These are phyloP conservation scores for Basidioascus undulatus DNA, from an alignment of 768 basidiomycete genomes.

Conservation along the genomic window DNA sequence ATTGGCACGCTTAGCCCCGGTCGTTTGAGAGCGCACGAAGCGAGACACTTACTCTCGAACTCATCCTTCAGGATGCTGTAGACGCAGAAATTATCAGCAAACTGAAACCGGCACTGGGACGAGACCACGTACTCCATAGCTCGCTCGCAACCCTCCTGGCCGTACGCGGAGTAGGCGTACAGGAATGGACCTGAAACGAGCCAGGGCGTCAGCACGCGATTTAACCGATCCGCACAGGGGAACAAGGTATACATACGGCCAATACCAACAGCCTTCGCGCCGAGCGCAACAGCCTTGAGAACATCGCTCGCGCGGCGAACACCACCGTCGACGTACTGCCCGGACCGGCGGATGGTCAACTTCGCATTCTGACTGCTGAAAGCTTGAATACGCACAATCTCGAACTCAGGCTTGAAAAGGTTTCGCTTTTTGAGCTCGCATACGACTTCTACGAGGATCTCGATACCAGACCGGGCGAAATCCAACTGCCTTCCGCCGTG, in stretches of 20 bases:
- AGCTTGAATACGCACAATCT: slow-evolving; percentile 33
- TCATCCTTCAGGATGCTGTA: slow-evolving; percentile 38
- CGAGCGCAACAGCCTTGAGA: slow-evolving; percentile 64
- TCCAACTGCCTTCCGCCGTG: slow-evolving; percentile 31
- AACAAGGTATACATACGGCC: neutral
- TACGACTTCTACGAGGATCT: slow-evolving; percentile 70
- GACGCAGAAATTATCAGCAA: slow-evolving; percentile 7
- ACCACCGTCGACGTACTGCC: slow-evolving; percentile 73
- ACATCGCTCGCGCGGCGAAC: slow-evolving; percentile 76
- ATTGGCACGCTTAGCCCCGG: neutral
- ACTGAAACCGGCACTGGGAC: slow-evolving; percentile 27
- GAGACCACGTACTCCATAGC: slow-evolving; percentile 58
- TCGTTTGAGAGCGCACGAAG: neutral
- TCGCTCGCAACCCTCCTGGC: slow-evolving; percentile 59
- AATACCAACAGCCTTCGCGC: slow-evolving; percentile 43
- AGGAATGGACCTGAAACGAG: slow-evolving; percentile 39
- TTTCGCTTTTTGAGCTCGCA: slow-evolving; percentile 39
- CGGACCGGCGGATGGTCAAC: neutral
- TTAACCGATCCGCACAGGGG: neutral
- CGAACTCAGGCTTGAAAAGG: slow-evolving; percentile 40
- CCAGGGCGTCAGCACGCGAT: too few relatives aligned
- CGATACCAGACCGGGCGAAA: slow-evolving; percentile 64
- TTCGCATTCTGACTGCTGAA: neutral
- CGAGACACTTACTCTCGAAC: slow-evolving; percentile 62
- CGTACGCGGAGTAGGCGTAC: slow-evolving; percentile 74